Base-by-base conservation (phyloP, 805 yeast genomes). In the Ogataea ganodermae region DNA sequence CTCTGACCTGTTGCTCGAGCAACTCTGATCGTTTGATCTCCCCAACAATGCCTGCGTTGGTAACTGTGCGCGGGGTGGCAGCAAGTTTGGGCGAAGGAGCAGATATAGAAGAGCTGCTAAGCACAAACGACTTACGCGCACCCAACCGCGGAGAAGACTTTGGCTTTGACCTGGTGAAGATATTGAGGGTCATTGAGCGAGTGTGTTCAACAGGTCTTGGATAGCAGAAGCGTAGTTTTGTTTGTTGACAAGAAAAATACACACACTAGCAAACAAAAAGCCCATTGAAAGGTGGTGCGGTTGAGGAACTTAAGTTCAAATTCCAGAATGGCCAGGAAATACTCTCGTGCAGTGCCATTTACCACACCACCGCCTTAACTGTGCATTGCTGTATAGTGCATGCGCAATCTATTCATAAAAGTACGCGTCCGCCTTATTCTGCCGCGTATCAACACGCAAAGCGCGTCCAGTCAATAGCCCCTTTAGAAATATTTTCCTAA, bases 11-110 rank as follows among this genome's bases (percentile, higher is more conserved):
- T 52, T 0, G 57, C 40, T 40, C 66, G 36, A 36, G 40, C 13
- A 36, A 7, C 40, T 36, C 40, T 7, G 40, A 36, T n/a, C 40
- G 18, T 27, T 53, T 60, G 12, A 48, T 41, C 31, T 61, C 66
- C 0, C 66, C 66, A 2, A 44, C 50, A 1, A 55, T 13, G 2
- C 63, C 57, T 3, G 49, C 40, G 18, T 23, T 36, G 28, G 41
- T 42, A 10, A 51, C 22, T 3, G 52, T 27, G 12, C 60, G 49
- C 17, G 63, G 60, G 0, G 60, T 59, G 22, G 42, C 13, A n/a
- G n/a, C n/a, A n/a, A n/a, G n/a, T n/a, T n/a, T n/a, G 30, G 30
- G 16, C 30, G 10, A 24, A 4, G 20, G 18, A 17, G 35, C 20
- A 10, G 35, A 26, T 35, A 22, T 44, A 39, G 18, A 27, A 4